Conservation (phyloP, 192 early-diverging fungal genomes). For the Backusella luteola region DNA sequence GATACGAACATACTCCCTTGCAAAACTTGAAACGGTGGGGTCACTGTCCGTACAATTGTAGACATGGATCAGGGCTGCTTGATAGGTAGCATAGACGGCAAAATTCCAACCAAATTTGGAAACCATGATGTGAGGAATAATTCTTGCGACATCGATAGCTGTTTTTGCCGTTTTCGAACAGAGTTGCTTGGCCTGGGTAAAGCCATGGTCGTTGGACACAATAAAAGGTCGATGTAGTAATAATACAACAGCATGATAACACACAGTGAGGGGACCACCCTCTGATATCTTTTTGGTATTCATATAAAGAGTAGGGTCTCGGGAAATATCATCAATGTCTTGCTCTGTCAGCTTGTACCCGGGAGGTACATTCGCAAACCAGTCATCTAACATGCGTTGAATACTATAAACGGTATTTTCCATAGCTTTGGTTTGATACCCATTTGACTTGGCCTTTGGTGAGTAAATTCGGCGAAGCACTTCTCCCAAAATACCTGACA, state of each 20-base stretch:
- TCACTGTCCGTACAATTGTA: slow-evolving; percentile 29
- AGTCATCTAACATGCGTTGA: slow-evolving; percentile 29
- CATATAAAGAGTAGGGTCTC: neutral
- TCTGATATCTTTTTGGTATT: neutral
- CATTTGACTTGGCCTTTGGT: slow-evolving; percentile 27
- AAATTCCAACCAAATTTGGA: slow-evolving; percentile 31
- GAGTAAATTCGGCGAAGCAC: slow-evolving; percentile 35
- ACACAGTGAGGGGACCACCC: slow-evolving; percentile 28
- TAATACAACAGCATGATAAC: slow-evolving; percentile 33
- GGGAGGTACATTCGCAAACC: slow-evolving; percentile 24
- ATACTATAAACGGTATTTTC: slow-evolving; percentile 26
- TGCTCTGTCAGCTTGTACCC: slow-evolving; percentile 13
- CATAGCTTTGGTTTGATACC: slow-evolving; percentile 11
- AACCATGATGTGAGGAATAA: neutral
- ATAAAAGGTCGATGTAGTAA: slow-evolving; percentile 38
- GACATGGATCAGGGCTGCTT: slow-evolving; percentile 28
- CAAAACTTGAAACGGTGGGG: slow-evolving; percentile 2
- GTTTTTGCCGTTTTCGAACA: slow-evolving; percentile 25
- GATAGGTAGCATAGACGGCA: slow-evolving; percentile 29
- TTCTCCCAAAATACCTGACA: slow-evolving; percentile 35
- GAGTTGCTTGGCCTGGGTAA: neutral
- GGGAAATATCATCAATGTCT: neutral
- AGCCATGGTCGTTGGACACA: neutral
- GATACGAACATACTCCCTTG: slow-evolving; percentile 21
- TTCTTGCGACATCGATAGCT: slow-evolving; percentile 20